Percentiles rank a stretch among this genome's conserved stretches.
Evolutionary conservation across 768 basidiomycete genomes (phyloP).

Genomic region (Sutorius australiensis): DNA sequence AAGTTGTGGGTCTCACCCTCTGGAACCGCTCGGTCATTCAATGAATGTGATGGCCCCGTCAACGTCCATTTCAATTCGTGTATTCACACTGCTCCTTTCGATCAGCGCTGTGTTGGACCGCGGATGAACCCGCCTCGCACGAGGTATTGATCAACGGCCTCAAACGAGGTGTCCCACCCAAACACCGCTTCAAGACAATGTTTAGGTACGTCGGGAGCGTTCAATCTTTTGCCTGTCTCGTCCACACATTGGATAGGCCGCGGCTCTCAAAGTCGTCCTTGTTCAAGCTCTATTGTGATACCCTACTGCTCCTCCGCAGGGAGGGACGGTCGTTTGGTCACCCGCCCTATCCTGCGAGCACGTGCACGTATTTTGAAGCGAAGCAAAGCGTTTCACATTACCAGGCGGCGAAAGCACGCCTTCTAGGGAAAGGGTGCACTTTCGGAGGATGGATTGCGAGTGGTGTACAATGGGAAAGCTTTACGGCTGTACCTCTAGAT

Average conservation of each 20-base stretch:
- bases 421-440: slow-evolving; percentile 42
- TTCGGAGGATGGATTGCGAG: slow-evolving; percentile 65
- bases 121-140: slow-evolving; percentile 40
- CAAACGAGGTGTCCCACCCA: slow-evolving; percentile 73
- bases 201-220: slow-evolving; percentile 46
- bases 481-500: slow-evolving; percentile 27
- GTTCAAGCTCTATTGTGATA: slow-evolving; percentile 42
- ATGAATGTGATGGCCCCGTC: slow-evolving; percentile 53
- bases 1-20: slow-evolving; percentile 44
- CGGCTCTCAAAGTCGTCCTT: slow-evolving; percentile 50
- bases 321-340: slow-evolving; percentile 6
- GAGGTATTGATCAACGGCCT: slow-evolving; percentile 78
- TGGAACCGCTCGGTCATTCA: slow-evolving; percentile 46
- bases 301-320: slow-evolving; percentile 13
- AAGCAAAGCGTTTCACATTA: slow-evolving; percentile 46
- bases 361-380: slow-evolving; percentile 41
- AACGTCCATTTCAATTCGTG: not conserved
- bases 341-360: slow-evolving; percentile 12
- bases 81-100: not conserved
- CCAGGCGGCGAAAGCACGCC: slow-evolving; percentile 45
- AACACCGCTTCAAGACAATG: slow-evolving; percentile 59
- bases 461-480: slow-evolving; percentile 52
- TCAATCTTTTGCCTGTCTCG: not conserved
- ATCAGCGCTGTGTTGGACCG: slow-evolving; percentile 69
- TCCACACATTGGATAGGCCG: slow-evolving; percentile 38